phyloP scores from a whole-genome alignment of 192 early-diverging fungal genomes.

The Kickxella alabastrina region DNA sequence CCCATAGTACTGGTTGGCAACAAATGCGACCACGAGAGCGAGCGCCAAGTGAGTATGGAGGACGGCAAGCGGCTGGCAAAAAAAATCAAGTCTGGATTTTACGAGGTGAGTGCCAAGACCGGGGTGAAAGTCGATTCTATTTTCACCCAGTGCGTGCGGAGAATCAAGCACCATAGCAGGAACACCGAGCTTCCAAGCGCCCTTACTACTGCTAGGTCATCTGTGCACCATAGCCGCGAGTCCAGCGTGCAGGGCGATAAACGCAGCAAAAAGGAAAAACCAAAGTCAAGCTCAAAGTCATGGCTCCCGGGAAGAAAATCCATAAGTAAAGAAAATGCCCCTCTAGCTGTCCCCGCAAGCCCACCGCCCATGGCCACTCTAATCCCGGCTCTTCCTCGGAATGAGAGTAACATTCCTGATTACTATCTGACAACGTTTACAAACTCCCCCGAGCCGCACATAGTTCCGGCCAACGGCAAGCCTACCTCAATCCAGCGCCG shows the following conservation, averaged over 20 bases:
- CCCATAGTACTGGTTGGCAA: constrained; percentile 84
- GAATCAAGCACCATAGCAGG: constrained; percentile 57
- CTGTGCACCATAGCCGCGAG: constrained; percentile 2
- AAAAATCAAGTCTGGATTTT: constrained; percentile 69
- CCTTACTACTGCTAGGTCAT: neutral
- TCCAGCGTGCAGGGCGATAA: constrained; percentile 6
- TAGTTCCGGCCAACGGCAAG: no score
- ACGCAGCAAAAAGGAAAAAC: neutral
- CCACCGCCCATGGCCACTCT: constrained; percentile 5
- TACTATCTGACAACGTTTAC: constrained; percentile 18
- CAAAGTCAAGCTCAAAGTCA: constrained; percentile 20
- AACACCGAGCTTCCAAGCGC: neutral
- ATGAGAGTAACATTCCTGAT: constrained; percentile 27
- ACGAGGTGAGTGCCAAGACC: constrained; percentile 83
- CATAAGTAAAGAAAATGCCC: constrained; percentile 7
- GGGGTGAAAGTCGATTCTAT: constrained; percentile 90
- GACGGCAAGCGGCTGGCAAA: constrained; percentile 64
- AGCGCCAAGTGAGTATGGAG: constrained; percentile 59
- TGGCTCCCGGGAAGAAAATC: constrained; percentile 30
- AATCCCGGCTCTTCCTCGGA: neutral
- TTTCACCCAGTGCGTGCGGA: constrained; percentile 86
- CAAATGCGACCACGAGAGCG: constrained; percentile 81
- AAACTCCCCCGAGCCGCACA: neutral
- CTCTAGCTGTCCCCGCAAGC: constrained; percentile 3
- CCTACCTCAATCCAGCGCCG: neutral